A percentile compares a stretch with the other conserved stretches of the same genome.
phyloP scores from a whole-genome alignment of 2,329 filamentous ascomycete genomes.

The Ceratocystis ficicola region DNA sequence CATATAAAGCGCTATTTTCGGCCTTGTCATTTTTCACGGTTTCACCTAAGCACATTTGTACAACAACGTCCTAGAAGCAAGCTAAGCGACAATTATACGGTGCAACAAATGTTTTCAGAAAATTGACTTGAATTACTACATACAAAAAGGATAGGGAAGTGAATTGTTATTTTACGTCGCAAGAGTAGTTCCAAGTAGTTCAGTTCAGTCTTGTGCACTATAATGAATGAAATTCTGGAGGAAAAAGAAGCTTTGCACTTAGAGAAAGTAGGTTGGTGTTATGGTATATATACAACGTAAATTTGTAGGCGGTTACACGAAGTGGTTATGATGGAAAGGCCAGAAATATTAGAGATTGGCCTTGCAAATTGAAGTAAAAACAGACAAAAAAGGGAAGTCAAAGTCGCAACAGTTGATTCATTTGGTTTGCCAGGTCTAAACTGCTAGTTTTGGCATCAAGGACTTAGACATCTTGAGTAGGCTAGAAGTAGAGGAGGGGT shows the following conservation, averaged over 20 bases:
- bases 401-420: not conserved
- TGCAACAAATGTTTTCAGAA: not conserved
- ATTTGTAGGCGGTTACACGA: not conserved
- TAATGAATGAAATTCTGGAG: not conserved
- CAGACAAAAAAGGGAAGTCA: not conserved
- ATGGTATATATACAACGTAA: not conserved
- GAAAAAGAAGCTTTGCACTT: not conserved
- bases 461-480: no score
- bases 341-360: no score
- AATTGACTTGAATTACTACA: no score
- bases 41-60: not conserved
- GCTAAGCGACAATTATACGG: not conserved
- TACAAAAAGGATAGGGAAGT: no score
- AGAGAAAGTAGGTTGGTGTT: not conserved
- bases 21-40: not conserved
- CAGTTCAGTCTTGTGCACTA: no score
- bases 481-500: no score
- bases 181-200: no score
- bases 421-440: no score
- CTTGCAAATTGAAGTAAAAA: not conserved
- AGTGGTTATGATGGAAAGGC: not conserved
- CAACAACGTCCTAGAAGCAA: not conserved
- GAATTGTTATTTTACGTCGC: no score
- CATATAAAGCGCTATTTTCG: not conserved
- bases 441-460: no score